Evolutionary conservation across 2,329 filamentous ascomycete genomes (phyloP), one percentile per base, ranked within the genome.

Genomic region (Cladosporium sp.): DNA sequence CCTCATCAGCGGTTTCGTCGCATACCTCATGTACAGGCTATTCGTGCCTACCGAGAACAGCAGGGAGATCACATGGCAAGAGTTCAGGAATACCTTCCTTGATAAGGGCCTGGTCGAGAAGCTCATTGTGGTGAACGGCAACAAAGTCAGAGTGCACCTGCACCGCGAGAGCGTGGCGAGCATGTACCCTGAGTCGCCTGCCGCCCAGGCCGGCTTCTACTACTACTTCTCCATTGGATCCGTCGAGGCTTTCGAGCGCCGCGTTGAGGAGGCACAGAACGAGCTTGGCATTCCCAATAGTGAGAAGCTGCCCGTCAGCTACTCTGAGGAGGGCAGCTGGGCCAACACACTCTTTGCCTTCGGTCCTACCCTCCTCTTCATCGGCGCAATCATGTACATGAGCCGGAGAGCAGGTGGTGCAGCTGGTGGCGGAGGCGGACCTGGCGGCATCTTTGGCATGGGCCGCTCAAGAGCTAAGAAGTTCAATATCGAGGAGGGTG

Each of bases 211-310:
- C 23, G 87, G 88, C 72, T 92, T 93, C 81, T 85, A 87, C 80
- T 97, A 97, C 80, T 93, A 92, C 80, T 98, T 99, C 84, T 92
- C 91, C 66, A 97, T 99, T 74, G 95, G 95, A 60, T 97, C 93
- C 0, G 88, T 96, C 31, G 94, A 99, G 69, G 89, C 90, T 10
- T 99, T 99, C 71, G 95, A 99, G 82, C 86, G 89, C 75, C 89
- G 90, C 75, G 82, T 99, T 63, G 94, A 98, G 68, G 87, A 92
- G 69, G 93, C 94, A 37, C 95, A 99, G 78, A 82, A 89, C 64
- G 91, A 97, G 75, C 86, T 99, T 37, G 88, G 88, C 49, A 97
- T 99, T 65, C 93, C 95, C 0, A 85, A 85, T 55, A 85, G 86
- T n/a, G 93, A 99, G 78, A 89, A 93, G 68, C 97, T 99, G 72